These are phyloP conservation scores for Cladosporium velox DNA, from an alignment of 2,329 filamentous ascomycete genomes.

Conservation along the genomic window DNA sequence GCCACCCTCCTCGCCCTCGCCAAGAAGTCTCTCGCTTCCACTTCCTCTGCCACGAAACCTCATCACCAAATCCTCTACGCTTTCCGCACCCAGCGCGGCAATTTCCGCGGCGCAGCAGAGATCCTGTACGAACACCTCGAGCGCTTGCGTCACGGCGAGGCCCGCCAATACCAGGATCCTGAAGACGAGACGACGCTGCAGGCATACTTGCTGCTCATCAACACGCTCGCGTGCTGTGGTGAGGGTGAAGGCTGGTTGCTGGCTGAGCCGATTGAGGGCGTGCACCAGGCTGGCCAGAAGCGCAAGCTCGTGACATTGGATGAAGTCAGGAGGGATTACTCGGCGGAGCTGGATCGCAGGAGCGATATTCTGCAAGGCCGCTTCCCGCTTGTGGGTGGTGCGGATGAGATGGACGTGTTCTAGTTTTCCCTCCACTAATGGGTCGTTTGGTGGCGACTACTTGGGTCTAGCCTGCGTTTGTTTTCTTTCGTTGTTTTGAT, in stretches of 20 bases:
- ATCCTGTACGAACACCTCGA: slow-evolving; percentile 59
- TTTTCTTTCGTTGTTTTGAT: background rate
- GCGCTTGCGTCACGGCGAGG: slow-evolving; percentile 42
- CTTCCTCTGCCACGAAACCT: slow-evolving; percentile 51
- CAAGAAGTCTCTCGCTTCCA: slow-evolving; percentile 63
- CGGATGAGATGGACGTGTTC: slow-evolving; percentile 40
- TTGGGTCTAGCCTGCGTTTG: background rate
- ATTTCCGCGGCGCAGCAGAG: slow-evolving; percentile 77
- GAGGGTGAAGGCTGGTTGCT: slow-evolving; percentile 81
- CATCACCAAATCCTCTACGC: slow-evolving; percentile 91
- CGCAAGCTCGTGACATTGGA: slow-evolving; percentile 81
- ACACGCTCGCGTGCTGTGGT: slow-evolving; percentile 83
- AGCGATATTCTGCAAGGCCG: slow-evolving; percentile 86
- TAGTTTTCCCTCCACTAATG: background rate
- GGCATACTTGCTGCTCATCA: slow-evolving; percentile 88
- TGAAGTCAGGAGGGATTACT: slow-evolving; percentile 85
- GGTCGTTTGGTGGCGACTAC: background rate
- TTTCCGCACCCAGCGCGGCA: slow-evolving; percentile 79
- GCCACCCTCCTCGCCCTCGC: slow-evolving; percentile 73
- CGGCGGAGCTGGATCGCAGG: slow-evolving; percentile 83
- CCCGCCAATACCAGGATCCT: slow-evolving; percentile 35
- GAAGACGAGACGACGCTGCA: slow-evolving; percentile 63
- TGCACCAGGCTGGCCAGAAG: slow-evolving; percentile 48
- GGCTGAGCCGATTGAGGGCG: slow-evolving; percentile 50
- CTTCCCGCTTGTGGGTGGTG: slow-evolving; percentile 68